phyloP scores from a whole-genome alignment of 768 basidiomycete genomes.

The Mycena floridula region DNA sequence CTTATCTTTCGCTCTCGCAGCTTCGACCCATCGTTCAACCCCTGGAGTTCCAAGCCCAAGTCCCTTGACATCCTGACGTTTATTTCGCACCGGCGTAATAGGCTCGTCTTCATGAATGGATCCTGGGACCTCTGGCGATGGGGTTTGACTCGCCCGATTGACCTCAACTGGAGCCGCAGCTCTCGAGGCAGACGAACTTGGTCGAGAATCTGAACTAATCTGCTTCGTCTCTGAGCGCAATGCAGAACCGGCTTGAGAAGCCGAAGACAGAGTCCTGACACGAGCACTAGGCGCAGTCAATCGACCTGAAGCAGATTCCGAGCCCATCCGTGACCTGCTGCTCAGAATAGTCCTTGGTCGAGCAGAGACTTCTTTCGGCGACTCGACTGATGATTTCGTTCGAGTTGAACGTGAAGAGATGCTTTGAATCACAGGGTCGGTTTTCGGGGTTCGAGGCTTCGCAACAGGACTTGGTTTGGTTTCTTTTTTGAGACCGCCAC shows the following conservation, averaged over 20 bases:
- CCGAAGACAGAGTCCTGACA: conserved; percentile 9
- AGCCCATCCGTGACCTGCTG: no score
- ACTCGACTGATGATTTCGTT: no score
- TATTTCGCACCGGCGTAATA: conserved; percentile 25
- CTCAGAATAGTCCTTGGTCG: no score
- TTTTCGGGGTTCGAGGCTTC: no score
- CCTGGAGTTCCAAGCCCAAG: conserved; percentile 50
- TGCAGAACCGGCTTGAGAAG: conserved; percentile 21
- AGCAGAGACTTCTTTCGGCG: no score
- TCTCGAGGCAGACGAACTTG: conserved; percentile 12
- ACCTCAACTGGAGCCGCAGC: not conserved
- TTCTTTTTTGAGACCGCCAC: not conserved
- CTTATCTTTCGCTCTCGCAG: conserved; percentile 26
- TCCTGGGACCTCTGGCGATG: conserved; percentile 37
- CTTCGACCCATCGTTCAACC: conserved; percentile 43
- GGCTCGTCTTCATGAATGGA: conserved; percentile 19
- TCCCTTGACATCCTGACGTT: conserved; percentile 22
- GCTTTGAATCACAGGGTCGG: no score
- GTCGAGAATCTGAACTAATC: conserved; percentile 13
- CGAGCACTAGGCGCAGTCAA: conserved; percentile 4
- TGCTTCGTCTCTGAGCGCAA: not conserved
- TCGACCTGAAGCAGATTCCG: conserved; percentile 11
- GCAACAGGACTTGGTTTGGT: not conserved
- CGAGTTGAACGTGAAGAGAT: conserved; percentile 9
- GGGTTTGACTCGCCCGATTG: conserved; percentile 5